Conservation (phyloP, 116 monocot genomes). For the Cymodocea nodosa region DNA sequence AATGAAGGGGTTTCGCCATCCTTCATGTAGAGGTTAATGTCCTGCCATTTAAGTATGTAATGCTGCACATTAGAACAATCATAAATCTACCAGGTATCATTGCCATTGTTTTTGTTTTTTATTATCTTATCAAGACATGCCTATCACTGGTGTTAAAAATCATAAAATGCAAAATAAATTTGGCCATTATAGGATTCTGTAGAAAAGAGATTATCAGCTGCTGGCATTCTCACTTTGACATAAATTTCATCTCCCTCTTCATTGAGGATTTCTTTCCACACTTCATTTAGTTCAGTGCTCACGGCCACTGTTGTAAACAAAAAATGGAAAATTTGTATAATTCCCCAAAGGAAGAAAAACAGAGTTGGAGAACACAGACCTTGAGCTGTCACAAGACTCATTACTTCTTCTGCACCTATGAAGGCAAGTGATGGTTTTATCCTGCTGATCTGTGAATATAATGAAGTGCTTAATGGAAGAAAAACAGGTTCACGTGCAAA, state of each 20-base stretch:
- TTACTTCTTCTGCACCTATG: constrained; percentile 88
- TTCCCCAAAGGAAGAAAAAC: background rate
- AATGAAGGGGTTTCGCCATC: constrained; percentile 77
- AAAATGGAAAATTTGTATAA: background rate
- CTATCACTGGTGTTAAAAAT: too few relatives aligned
- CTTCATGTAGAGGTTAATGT: constrained; percentile 70
- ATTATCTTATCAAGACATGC: too few relatives aligned
- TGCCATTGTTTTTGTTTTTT: too few relatives aligned
- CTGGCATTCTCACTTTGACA: constrained; percentile 47
- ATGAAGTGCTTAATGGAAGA: background rate
- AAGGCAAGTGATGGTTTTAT: constrained; percentile 81
- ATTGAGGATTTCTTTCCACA: constrained; percentile 91
- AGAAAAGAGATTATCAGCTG: background rate
- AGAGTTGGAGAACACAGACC: constrained; percentile 24
- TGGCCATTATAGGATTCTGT: too few relatives aligned
- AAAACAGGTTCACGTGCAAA: too few relatives aligned
- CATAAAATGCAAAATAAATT: too few relatives aligned
- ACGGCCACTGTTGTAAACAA: constrained; percentile 48
- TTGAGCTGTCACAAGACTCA: constrained; percentile 98
- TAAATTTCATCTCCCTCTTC: constrained; percentile 93
- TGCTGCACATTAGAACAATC: background rate
- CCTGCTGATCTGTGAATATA: constrained; percentile 50
- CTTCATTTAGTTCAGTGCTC: constrained; percentile 58
- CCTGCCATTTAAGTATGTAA: constrained; percentile 18
- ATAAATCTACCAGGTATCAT: too few relatives aligned